These are phyloP conservation scores for Clonostachys sp. DNA, from an alignment of 2,329 filamentous ascomycete genomes.

Conservation along the genomic window DNA sequence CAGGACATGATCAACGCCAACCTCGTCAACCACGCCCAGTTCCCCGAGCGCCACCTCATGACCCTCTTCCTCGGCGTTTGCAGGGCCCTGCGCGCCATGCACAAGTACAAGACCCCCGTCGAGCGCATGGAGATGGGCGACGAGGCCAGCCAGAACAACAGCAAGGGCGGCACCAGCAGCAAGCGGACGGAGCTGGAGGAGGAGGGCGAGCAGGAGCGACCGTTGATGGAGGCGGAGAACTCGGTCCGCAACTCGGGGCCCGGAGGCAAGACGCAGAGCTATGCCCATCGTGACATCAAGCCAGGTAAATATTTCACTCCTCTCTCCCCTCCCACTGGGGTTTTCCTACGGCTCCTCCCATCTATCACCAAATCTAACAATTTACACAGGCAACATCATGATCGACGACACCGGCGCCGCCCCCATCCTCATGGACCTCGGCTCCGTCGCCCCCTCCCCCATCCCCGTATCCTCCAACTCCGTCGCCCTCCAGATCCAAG, in stretches of 20 bases:
- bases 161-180: slow-evolving; percentile 25
- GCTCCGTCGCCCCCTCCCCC: slow-evolving; percentile 82
- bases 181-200: slow-evolving; percentile 58
- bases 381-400: slow-evolving; percentile 79
- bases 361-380: not conserved
- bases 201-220: slow-evolving; percentile 72
- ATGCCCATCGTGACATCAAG: slow-evolving; percentile 95
- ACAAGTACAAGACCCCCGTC: slow-evolving; percentile 63
- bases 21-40: slow-evolving; percentile 86
- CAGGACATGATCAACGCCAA: slow-evolving; percentile 99
- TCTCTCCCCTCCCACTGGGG: not conserved
- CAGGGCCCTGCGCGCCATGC: slow-evolving; percentile 82
- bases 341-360: not conserved
- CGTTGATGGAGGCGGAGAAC: slow-evolving; percentile 76
- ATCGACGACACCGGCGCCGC: slow-evolving; percentile 85
- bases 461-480: slow-evolving; percentile 87
- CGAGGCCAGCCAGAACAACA: slow-evolving; percentile 28
- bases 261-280: slow-evolving; percentile 69
- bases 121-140: slow-evolving; percentile 50
- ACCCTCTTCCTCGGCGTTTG: slow-evolving; percentile 88
- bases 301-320: slow-evolving; percentile 58
- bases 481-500: slow-evolving; percentile 86
- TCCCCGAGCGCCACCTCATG: slow-evolving; percentile 87
- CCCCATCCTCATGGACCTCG: slow-evolving; percentile 96
- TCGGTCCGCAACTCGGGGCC: slow-evolving; percentile 42